Percentiles rank a stretch among this genome's conserved stretches.
Evolutionary conservation across 2,329 filamentous ascomycete genomes (phyloP).

Genomic region (Knoxdaviesia proteae): DNA sequence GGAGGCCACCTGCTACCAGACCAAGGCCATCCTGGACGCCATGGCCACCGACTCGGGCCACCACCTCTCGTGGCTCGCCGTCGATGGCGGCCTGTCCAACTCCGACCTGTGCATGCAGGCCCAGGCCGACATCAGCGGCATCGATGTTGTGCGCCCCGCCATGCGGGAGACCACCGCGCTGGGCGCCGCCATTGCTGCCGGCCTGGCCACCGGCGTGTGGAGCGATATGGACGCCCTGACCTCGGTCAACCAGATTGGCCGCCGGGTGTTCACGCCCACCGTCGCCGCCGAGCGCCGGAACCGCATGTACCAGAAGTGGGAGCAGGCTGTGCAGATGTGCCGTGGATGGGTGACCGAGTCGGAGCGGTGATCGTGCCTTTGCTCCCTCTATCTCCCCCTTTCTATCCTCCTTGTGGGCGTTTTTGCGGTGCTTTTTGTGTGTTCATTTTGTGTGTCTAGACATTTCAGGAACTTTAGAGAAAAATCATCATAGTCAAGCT

Average conservation of each 20-base stretch:
- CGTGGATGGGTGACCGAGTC: slow-evolving; percentile 20
- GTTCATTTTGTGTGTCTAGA: no score
- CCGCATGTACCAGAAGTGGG: slow-evolving; percentile 28
- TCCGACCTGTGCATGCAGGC: slow-evolving; percentile 82
- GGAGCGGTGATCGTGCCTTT: no score
- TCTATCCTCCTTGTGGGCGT: no score
- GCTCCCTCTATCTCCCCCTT: no score
- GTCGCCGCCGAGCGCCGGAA: slow-evolving; percentile 23
- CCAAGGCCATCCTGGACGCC: slow-evolving; percentile 73
- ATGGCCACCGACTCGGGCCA: slow-evolving; percentile 77
- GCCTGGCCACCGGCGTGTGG: slow-evolving; percentile 68
- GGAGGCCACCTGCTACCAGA: slow-evolving; percentile 83
- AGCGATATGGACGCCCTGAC: slow-evolving; percentile 51
- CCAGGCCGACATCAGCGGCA: slow-evolving; percentile 67
- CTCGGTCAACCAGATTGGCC: slow-evolving; percentile 48
- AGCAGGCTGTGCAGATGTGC: slow-evolving; percentile 38
- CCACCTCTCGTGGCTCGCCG: slow-evolving; percentile 52
- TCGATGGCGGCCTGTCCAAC: slow-evolving; percentile 79
- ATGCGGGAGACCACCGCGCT: slow-evolving; percentile 86
- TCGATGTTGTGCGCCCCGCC: slow-evolving; percentile 61
- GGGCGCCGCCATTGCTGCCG: slow-evolving; percentile 73
- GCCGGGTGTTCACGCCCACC: slow-evolving; percentile 48
- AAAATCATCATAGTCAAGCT: no score
- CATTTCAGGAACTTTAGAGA: no score
- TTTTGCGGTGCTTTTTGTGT: no score